These are phyloP conservation scores for Curvularia spicifera DNA, from an alignment of 2,329 filamentous ascomycete genomes.

Conservation along the genomic window DNA sequence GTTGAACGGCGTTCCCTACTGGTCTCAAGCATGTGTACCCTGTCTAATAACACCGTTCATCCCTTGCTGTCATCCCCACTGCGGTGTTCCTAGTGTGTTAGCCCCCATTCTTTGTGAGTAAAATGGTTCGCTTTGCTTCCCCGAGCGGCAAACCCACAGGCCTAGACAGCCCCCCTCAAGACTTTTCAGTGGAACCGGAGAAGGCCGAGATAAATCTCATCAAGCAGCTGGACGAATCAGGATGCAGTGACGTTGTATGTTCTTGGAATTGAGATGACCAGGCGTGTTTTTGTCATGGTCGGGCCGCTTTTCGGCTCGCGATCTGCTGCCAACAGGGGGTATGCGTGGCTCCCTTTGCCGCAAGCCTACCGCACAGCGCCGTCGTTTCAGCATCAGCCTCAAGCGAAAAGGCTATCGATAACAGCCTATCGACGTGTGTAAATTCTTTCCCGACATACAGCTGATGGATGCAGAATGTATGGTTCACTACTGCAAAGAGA, in stretches of 20 bases:
- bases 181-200: constrained; percentile 9
- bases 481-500: constrained; percentile 8
- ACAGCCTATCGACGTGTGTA: constrained; percentile 16
- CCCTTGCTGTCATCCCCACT: constrained; percentile 3
- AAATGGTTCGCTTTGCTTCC: not conserved
- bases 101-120: constrained; percentile 2
- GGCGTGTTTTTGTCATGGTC: constrained; percentile 12
- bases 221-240: constrained; percentile 19
- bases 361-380: constrained; percentile 20
- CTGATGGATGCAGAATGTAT: constrained; percentile 5
- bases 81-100: constrained; percentile 3
- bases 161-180: constrained; percentile 5
- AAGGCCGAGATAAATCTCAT: constrained; percentile 16
- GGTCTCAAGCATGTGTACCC: constrained; percentile 2
- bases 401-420: constrained; percentile 25
- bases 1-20: constrained; percentile 10
- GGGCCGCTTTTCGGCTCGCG: constrained; percentile 16
- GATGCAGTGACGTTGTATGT: constrained; percentile 9
- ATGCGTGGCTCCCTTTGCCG: constrained; percentile 12
- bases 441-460: constrained; percentile 21
- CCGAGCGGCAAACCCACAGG: not conserved
- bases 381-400: constrained; percentile 27
- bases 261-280: constrained; percentile 19
- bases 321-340: constrained; percentile 16
- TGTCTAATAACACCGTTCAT: constrained; percentile 1